Percentiles rank a stretch among this genome's conserved stretches.
Evolutionary conservation across 1,284 basidiomycete species (phyloP).

Genomic region (Marasmius fiardii): DNA sequence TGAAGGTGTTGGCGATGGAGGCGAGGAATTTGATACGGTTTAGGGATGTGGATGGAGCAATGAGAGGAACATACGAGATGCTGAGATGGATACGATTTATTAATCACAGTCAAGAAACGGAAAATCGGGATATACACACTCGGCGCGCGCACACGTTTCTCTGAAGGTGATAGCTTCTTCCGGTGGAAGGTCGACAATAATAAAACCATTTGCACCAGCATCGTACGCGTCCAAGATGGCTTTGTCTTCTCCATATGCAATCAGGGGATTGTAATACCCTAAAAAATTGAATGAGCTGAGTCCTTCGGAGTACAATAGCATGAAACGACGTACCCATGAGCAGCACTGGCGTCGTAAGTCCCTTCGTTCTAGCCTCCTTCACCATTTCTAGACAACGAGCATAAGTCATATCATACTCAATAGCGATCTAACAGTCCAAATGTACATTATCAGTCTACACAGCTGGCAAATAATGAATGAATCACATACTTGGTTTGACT

Average conservation of each 20-base stretch:
- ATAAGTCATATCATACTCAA: constrained; percentile 80
- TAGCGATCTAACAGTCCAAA: constrained; percentile 64
- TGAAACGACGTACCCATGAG: constrained; percentile 88
- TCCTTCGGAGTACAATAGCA: too few relatives aligned
- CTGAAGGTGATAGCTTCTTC: constrained; percentile 94
- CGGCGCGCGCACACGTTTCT: constrained; percentile 76
- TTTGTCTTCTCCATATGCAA: constrained; percentile 94
- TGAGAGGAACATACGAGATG: constrained; percentile 97
- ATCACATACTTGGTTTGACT: constrained; percentile 78
- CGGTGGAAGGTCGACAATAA: constrained; percentile 96
- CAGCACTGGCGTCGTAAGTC: constrained; percentile 83
- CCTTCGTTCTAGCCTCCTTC: constrained; percentile 75
- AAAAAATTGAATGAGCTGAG: too few relatives aligned
- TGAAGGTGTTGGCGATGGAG: constrained; percentile 94
- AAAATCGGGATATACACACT: constrained; percentile 49
- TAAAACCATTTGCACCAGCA: constrained; percentile 96
- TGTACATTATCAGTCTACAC: too few relatives aligned
- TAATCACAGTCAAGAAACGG: constrained; percentile 3
- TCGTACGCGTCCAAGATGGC: constrained; percentile 86
- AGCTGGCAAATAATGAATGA: background rate
- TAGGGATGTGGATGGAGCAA: constrained; percentile 91
- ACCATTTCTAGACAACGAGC: constrained; percentile 73
- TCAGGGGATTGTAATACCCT: constrained; percentile 97
- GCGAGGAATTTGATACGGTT: constrained; percentile 88
- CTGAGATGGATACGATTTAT: constrained; percentile 48